Percentiles rank a stretch among this genome's conserved stretches.
phyloP scores from a whole-genome alignment of 208 protist species.

The Wallacemonas rigidus region DNA sequence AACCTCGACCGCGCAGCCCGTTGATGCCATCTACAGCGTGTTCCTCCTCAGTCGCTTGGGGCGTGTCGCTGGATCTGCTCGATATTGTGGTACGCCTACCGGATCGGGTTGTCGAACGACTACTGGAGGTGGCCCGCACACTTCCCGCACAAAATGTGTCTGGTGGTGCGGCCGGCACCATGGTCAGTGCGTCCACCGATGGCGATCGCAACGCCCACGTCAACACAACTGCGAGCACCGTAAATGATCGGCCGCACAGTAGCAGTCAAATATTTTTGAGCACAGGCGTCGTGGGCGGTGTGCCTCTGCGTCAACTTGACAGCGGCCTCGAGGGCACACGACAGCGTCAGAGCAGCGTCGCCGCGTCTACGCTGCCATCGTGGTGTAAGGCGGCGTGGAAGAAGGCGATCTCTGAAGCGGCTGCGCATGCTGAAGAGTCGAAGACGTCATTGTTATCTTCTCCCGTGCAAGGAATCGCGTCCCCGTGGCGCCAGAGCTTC shows the following conservation, averaged over 20 bases:
- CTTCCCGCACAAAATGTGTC: background rate
- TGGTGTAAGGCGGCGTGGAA: constrained; percentile 22
- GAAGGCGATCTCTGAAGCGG: constrained; percentile 4
- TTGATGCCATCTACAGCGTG: background rate
- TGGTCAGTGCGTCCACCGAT: background rate
- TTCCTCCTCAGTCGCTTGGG: background rate
- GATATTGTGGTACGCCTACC: constrained; percentile 17
- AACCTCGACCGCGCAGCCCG: background rate
- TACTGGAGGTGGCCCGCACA: background rate
- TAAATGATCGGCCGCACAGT: background rate
- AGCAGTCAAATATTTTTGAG: constrained; percentile 8
- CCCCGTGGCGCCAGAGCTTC: too few species aligned
- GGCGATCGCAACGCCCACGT: background rate
- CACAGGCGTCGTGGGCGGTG: background rate
- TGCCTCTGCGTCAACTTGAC: background rate
- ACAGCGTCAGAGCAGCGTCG: background rate
- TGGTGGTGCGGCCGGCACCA: background rate
- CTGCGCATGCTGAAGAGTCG: background rate
- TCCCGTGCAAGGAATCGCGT: too few species aligned
- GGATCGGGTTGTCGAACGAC: background rate
- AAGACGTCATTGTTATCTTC: too few species aligned
- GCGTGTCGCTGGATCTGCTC: constrained; percentile 7
- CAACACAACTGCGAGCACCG: background rate
- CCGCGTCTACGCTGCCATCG: background rate
- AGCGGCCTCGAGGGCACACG: background rate